A percentile compares a stretch with the other conserved stretches of the same genome.
Evolutionary conservation across 2,329 filamentous ascomycete genomes (phyloP).

Genomic region (Pseudocercospora macadamiae): DNA sequence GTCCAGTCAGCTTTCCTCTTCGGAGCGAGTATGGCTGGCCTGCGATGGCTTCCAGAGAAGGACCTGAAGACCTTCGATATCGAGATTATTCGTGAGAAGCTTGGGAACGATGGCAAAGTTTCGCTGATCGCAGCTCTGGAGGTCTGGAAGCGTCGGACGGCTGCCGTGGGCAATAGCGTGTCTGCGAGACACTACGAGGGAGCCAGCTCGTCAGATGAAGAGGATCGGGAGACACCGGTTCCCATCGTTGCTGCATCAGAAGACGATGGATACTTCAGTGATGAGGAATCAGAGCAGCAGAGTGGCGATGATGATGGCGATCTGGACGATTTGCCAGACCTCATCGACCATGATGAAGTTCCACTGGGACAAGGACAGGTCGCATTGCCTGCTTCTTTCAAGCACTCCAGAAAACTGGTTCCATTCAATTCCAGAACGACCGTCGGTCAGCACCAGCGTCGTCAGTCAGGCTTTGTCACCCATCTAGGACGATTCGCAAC

Average conservation of each 20-base stretch:
- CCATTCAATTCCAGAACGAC: background rate
- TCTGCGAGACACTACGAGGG: background rate
- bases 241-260: background rate
- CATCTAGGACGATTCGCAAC: background rate
- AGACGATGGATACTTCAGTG: background rate
- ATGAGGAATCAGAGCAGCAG: background rate
- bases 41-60: conserved; percentile 15
- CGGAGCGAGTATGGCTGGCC: background rate
- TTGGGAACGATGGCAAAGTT: conserved; percentile 1
- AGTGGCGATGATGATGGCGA: background rate
- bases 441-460: background rate
- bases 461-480: background rate
- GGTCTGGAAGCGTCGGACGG: conserved; percentile 6
- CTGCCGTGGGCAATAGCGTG: background rate
- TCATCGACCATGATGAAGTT: background rate
- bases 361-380: background rate
- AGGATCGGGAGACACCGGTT: background rate
- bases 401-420: background rate
- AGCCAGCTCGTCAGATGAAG: background rate
- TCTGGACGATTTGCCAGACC: background rate
- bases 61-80: conserved; percentile 1
- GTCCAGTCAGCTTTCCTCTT: background rate
- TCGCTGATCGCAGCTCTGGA: conserved; percentile 2
- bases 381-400: background rate
- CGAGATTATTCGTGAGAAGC: background rate